phyloP scores from a whole-genome alignment of 257 asterid genomes.

The Solanum dulcamara region DNA sequence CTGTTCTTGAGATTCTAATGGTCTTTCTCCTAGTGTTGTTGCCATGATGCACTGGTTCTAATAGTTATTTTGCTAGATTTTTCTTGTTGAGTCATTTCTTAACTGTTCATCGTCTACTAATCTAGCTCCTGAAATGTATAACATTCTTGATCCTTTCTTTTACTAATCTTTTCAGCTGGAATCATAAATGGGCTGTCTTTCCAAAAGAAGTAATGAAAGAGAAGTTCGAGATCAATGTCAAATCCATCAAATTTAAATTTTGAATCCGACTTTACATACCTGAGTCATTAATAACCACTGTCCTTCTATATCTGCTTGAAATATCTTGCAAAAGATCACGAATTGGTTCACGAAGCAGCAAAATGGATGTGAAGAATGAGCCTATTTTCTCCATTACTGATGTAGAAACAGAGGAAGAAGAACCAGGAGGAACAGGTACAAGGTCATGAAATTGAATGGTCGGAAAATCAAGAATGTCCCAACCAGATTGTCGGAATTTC shows the following conservation, averaged over 20 bases:
- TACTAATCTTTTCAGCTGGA: background rate
- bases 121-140: background rate
- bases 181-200: background rate
- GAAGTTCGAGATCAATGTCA: background rate
- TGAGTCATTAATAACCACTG: background rate
- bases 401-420: background rate
- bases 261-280: background rate
- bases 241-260: background rate
- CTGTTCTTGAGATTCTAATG: background rate
- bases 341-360: background rate
- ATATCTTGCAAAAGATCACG: background rate
- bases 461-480: background rate
- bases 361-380: background rate
- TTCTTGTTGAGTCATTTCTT: background rate
- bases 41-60: background rate
- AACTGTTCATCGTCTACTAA: background rate
- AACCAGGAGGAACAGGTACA: background rate
- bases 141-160: background rate
- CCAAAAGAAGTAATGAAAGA: background rate
- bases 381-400: background rate
- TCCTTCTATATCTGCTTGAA: background rate
- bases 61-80: background rate
- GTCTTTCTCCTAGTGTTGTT: background rate
- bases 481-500: background rate
- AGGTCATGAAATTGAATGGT: background rate